Evolutionary conservation across 2,329 filamentous ascomycete genomes (phyloP), one percentile per base, ranked within the genome.

Genomic region (Clonostachys chloroleuca): DNA sequence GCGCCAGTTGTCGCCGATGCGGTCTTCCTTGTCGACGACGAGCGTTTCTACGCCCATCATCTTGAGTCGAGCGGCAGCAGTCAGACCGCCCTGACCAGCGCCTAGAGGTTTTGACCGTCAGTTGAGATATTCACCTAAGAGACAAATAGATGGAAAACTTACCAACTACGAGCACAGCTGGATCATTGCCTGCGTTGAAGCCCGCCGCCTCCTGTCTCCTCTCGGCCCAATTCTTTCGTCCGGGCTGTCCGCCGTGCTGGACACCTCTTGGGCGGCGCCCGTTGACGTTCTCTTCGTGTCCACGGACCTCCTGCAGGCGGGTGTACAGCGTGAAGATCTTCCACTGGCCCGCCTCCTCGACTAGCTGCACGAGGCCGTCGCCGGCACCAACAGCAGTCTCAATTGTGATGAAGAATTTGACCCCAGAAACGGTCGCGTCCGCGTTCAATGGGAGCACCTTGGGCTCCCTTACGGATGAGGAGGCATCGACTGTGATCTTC

Each of bases 291-390:
- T 87, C 80, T 49, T 82, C 75, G 44, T 74, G 63, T 0, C 74
- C 78, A 5, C 68, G 75, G 6, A 89, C 52, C 36, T 77, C 73
- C 2, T 71, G 57, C 6, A 89, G 64, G 0, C 72, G 68, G 0
- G 84, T 87, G 56, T 81, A 87, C 0, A 88, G 55, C 2, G 81
- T 83, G 51, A 80, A 85, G 0, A 81, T 75, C 57, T 81, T 84
- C 83, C 82, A 87, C 3, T 49, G 35, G 0, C 60, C 66, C 1
- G 62, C 59, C 43, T 69, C 63, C 36, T 71, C 60, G 0, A 73
- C 67, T 1, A 87, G 59, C 5, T 80, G 68, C 0, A 78, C 68
- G 2, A 87, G 53, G 2, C 84, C 85, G 2, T 71, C 62, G 0
- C 83, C 86, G 0, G 54, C 53, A 0, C 84, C 84, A 2, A 78